Conservation (phyloP, 495 filamentous ascomycete species). For the Apiosordaria backusii region DNA sequence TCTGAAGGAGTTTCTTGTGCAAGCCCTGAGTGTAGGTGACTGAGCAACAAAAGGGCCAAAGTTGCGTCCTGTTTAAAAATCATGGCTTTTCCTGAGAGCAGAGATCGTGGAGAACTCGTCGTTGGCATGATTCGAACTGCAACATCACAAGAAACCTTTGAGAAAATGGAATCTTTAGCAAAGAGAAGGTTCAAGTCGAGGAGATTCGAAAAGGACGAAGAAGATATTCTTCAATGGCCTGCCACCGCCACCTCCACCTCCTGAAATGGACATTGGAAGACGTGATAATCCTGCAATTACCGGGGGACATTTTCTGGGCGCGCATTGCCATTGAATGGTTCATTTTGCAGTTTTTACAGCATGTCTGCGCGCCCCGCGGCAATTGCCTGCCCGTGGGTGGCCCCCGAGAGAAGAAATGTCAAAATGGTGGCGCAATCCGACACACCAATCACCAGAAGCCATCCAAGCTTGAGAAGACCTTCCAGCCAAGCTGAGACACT, state of each 20-base stretch:
- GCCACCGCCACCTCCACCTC: not conserved
- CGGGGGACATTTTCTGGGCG: not conserved
- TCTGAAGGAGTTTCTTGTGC: not conserved
- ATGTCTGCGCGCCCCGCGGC: not conserved
- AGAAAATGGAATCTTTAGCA: not conserved
- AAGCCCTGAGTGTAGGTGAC: not conserved
- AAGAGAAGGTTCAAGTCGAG: not conserved
- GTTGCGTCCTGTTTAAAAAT: not conserved
- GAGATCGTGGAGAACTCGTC: not conserved
- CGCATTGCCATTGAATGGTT: not conserved
- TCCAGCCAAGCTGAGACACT: not conserved
- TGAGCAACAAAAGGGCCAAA: not conserved
- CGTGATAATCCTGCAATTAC: not conserved
- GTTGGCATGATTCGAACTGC: not conserved
- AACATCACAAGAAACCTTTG: too few relatives aligned
- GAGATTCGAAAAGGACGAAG: not conserved
- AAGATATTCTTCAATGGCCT: not conserved
- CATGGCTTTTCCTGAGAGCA: not conserved
- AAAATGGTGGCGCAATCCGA: not conserved
- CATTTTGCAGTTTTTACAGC: not conserved
- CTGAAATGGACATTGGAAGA: not conserved
- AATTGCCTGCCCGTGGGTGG: not conserved
- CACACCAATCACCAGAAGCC: constrained; percentile 1
- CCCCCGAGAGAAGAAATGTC: constrained; percentile 1
- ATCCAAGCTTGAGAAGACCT: not conserved